A percentile compares a stretch with the other conserved stretches of the same genome.
Conservation (phyloP, 768 basidiomycete genomes). For the Leucocoprinus sp. region DNA sequence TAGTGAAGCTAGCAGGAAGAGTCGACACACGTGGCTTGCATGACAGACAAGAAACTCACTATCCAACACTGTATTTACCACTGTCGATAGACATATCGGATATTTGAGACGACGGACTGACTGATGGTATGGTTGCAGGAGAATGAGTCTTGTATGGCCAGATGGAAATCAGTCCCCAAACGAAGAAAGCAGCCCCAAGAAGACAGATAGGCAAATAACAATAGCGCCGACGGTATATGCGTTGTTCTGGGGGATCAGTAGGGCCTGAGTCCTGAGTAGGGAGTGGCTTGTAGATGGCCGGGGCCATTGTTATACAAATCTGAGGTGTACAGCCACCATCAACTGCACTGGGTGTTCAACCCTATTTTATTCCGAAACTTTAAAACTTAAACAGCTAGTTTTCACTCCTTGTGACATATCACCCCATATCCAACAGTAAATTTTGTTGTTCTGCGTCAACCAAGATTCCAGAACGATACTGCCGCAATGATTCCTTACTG, state of each 20-base stretch:
- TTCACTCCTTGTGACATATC: no score
- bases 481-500: no score
- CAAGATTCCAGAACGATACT: no score
- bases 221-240: slow-evolving; percentile 16
- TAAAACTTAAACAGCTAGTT: not conserved
- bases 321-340: not conserved
- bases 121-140: slow-evolving; percentile 2
- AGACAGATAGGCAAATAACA: slow-evolving; percentile 15
- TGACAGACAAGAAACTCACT: slow-evolving; percentile 39
- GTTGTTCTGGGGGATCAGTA: slow-evolving; percentile 15
- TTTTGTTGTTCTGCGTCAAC: no score
- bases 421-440: no score
- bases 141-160: not conserved
- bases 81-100: slow-evolving; percentile 26
- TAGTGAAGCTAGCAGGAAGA: slow-evolving; percentile 50
- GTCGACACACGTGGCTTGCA: not conserved
- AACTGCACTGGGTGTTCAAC: not conserved
- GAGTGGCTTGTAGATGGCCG: slow-evolving; percentile 17
- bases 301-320: not conserved
- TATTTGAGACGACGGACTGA: not conserved
- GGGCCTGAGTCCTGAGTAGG: slow-evolving; percentile 16
- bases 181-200: slow-evolving; percentile 21
- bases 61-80: slow-evolving; percentile 74
- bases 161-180: not conserved
- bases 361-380: no score